A percentile compares a stretch with the other conserved stretches of the same genome.
Conservation (phyloP, 345 rosid species). For the Clausena lansium region DNA sequence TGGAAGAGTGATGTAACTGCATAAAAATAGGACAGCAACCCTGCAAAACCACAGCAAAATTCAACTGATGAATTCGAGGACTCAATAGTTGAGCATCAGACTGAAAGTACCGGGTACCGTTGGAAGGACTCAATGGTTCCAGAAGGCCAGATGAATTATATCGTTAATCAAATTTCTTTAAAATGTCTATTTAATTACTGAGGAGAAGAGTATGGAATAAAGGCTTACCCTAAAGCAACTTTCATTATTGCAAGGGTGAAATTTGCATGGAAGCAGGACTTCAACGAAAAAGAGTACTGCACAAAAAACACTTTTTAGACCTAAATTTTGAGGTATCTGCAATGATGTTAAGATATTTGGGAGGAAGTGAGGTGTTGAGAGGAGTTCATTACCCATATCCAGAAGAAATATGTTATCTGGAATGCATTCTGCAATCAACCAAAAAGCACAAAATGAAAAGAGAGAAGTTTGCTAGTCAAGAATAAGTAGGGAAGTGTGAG, state of each 20-base stretch:
- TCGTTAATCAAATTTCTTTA: neutral
- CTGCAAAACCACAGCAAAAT: constrained; percentile 36
- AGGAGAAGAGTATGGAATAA: neutral
- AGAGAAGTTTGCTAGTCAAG: neutral
- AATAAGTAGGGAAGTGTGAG: neutral
- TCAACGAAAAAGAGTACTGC: constrained; percentile 72
- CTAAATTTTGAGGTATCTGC: neutral
- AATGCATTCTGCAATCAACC: constrained; percentile 77
- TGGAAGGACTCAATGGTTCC: neutral
- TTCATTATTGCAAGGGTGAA: constrained; percentile 52
- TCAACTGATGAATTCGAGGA: neutral
- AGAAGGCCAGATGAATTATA: neutral
- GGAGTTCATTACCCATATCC: constrained; percentile 75
- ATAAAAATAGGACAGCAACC: constrained; percentile 50
- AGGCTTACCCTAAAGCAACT: constrained; percentile 68
- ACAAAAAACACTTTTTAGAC: constrained; percentile 8
- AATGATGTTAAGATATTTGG: neutral
- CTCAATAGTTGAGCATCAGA: neutral
- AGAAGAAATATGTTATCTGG: constrained; percentile 92
- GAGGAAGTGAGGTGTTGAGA: neutral
- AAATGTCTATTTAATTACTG: neutral
- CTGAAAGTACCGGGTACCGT: neutral
- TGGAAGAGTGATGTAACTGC: constrained; percentile 95
- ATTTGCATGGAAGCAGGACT: constrained; percentile 73
- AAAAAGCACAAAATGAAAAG: neutral